Conservation (phyloP, 2,329 filamentous ascomycete genomes). For the Fusarium verrucosum region DNA sequence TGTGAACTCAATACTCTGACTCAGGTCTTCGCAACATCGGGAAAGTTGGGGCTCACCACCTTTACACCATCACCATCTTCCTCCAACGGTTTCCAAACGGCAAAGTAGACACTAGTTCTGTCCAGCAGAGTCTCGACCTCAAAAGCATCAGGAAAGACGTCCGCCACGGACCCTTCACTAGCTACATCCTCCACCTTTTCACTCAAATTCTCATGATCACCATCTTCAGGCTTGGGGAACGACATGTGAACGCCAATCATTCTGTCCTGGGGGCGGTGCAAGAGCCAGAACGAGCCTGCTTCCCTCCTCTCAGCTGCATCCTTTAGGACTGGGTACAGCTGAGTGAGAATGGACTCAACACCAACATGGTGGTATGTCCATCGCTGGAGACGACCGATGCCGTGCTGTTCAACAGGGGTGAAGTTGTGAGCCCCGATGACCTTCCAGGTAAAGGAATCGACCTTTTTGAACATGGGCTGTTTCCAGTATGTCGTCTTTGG, state of each 20-base stretch:
- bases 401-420: conserved; percentile 7
- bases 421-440: conserved; percentile 37
- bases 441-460: conserved; percentile 21
- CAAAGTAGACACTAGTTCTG: conserved; percentile 22
- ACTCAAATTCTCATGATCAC: conserved; percentile 1
- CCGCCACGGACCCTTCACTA: background rate
- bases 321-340: conserved; percentile 32
- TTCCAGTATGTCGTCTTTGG: conserved; percentile 37
- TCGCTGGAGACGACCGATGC: conserved; percentile 32
- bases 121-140: conserved; percentile 8
- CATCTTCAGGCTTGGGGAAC: conserved; percentile 2
- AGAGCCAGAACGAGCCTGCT: conserved; percentile 31
- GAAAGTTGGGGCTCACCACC: conserved; percentile 26
- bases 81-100: conserved; percentile 26
- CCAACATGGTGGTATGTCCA: conserved; percentile 25
- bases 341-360: conserved; percentile 21
- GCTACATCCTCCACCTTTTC: background rate
- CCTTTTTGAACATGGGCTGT: conserved; percentile 30
- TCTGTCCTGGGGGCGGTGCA: conserved; percentile 19
- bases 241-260: conserved; percentile 33
- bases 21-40: background rate
- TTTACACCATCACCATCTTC: conserved; percentile 3
- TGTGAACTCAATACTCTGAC: too few species aligned
- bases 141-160: conserved; percentile 20
- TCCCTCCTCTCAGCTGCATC: conserved; percentile 25